Evolutionary conservation across 768 basidiomycete species (phyloP).

Genomic region (Favolaschia claudopus): DNA sequence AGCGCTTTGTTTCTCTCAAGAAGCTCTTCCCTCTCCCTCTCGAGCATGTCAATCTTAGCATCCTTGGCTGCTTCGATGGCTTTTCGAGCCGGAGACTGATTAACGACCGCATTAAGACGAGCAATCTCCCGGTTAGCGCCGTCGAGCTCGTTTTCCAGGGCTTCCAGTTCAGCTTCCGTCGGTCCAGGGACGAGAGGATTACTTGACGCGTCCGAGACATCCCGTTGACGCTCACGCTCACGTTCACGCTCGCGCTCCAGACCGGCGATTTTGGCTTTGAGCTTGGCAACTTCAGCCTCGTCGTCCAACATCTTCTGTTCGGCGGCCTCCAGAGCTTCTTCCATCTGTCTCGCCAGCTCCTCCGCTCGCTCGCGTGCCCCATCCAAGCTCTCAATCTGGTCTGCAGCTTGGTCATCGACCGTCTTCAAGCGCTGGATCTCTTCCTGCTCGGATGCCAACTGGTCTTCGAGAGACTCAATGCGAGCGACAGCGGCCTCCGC

Average conservation of each 20-base stretch:
- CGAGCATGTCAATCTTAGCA: slow-evolving; percentile 75
- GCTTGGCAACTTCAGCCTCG: slow-evolving; percentile 56
- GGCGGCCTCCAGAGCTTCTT: slow-evolving; percentile 77
- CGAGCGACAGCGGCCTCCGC: slow-evolving; percentile 58
- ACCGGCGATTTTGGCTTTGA: slow-evolving; percentile 58
- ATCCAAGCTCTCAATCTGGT: slow-evolving; percentile 59
- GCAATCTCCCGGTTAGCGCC: slow-evolving; percentile 80
- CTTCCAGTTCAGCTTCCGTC: slow-evolving; percentile 65
- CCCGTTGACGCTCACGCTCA: slow-evolving; percentile 54
- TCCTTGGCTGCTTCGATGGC: slow-evolving; percentile 84
- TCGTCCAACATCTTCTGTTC: slow-evolving; percentile 75
- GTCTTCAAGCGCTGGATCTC: slow-evolving; percentile 51
- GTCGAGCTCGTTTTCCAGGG: slow-evolving; percentile 79
- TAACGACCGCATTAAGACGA: slow-evolving; percentile 67
- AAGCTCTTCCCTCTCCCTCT: slow-evolving; percentile 79
- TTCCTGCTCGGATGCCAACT: slow-evolving; percentile 56
- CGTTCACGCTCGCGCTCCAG: slow-evolving; percentile 71
- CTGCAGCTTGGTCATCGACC: slow-evolving; percentile 55
- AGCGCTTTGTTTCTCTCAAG: slow-evolving; percentile 72
- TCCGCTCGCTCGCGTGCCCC: slow-evolving; percentile 59
- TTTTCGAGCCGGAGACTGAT: slow-evolving; percentile 77
- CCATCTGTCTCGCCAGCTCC: slow-evolving; percentile 71
- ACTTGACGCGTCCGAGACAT: slow-evolving; percentile 35
- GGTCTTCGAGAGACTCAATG: slow-evolving; percentile 63
- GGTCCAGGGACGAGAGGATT: slow-evolving; percentile 39